Evolutionary conservation across 2,329 filamentous ascomycete species (phyloP), one percentile per base, ranked within the genome.

Genomic region (Thyridium curvatum): DNA sequence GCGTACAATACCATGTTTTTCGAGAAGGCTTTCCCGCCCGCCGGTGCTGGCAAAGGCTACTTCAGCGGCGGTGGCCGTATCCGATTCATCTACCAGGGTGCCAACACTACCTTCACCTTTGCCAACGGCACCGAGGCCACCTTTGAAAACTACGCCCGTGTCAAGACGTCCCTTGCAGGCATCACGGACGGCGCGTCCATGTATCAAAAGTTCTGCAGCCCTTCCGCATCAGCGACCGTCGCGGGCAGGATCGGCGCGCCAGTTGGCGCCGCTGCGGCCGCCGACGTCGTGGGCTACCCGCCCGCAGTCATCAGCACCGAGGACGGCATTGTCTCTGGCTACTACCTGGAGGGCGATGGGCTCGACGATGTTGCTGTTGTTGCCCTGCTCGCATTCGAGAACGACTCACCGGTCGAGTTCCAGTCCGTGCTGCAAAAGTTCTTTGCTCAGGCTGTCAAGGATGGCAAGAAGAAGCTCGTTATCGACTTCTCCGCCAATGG

Each of bases 401-500:
- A 48, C 18, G 43, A 48, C 7, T 50, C 45, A 33, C 41, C 52
- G 1, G 34, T 47, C 29, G 56, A 63, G 38, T 68, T 65, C 42
- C 57, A 67, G 34, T 44, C 52, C 5, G 55, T 60, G 0, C 49
- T 49, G 30, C 48, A 50, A 29, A 48, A 60, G 17, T 63, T 64
- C 41, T 56, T 66, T 34, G 52, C 56, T 32, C 41, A 56, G n/a
- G 59, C 59, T 9, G 45, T 55, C 1, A 60, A 63, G 9, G 66
- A 64, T 1, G 71, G 70, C 41, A 80, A 78, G 59, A 77, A 67
- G 34, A 77, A 76, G 53, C 66, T 82, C 0, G 69, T 82, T 10
- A 61, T 83, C 21, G 77, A 82, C 46, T 56, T 82, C 6, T 68
- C 66, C 4, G 66, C 66, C 34, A 82, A 82, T 46, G 71, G 68